Evolutionary conservation across 805 yeast genomes (phyloP), one percentile per base, ranked within the genome.

Genomic region (Cyberlindnera subsufficiens): DNA sequence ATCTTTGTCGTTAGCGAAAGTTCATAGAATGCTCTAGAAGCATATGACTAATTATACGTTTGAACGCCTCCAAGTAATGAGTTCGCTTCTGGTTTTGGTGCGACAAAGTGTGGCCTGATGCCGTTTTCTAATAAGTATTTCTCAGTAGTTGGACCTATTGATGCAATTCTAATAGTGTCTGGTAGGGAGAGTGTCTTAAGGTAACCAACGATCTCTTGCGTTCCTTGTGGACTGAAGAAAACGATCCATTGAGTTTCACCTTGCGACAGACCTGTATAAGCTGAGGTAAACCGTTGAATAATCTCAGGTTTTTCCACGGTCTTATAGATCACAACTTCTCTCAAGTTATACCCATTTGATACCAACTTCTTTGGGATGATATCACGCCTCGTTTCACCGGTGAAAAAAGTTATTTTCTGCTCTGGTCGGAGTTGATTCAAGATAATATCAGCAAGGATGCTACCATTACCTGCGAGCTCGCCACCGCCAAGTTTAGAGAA

Each of bases 91-190:
- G 98, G 98, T 45, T 78, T 79, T 5, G 64, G 62, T 3, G 96
- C 81, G 4, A 83, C 84, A 1, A 84, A 75, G 32, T 75, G 64
- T 1, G 90, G 86, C 0, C 36, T 50, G 3, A 91, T 58, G 0
- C 78, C 81, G 16, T 75, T 68, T 1, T 67, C 60, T 5, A 60
- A 32, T 35, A 90, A 63, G 54, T 75, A 88, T 32, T 67, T 70
- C 42, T 83, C 78, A 0, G 98, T 91, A 0, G 97, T 91, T 3
- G 97, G 97, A 0, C 98, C 98, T 44, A 91, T 91, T 4, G 90
- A 80, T 0, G 95, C 96, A 14, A 88, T 65, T 38, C 69, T 72
- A 33, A 33, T 55, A 8, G 45, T 37, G 2, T 38, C 17, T 19
- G 34, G 25, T 11, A 43, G 27, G 19, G 44, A 38, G 17, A 37